Conservation (phyloP, 768 basidiomycete species). For the Inosperma sp. region DNA sequence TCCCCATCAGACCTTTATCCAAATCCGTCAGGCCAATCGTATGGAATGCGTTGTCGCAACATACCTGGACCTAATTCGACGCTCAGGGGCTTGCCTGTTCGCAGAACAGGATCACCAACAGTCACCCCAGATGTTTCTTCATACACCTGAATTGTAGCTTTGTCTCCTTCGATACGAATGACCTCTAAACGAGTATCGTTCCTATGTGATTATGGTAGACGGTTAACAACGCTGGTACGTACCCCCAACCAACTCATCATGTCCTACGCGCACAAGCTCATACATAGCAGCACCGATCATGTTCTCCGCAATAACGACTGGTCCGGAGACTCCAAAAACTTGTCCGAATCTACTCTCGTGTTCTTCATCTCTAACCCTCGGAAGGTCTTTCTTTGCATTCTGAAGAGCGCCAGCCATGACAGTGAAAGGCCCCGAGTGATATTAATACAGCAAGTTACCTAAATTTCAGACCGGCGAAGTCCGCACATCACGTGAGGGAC, state of each 20-base stretch:
- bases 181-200: slow-evolving; percentile 61
- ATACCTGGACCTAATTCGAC: slow-evolving; percentile 96
- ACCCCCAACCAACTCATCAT: slow-evolving; percentile 98
- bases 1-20: slow-evolving; percentile 87
- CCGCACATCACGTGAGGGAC: slow-evolving; percentile 28
- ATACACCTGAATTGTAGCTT: slow-evolving; percentile 98
- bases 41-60: neutral
- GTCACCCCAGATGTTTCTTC: slow-evolving; percentile 99
- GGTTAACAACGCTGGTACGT: slow-evolving; percentile 24
- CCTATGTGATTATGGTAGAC: slow-evolving; percentile 6
- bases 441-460: slow-evolving; percentile 5
- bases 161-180: slow-evolving; percentile 96
- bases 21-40: neutral
- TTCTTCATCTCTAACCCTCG: slow-evolving; percentile 89
- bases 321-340: slow-evolving; percentile 95
- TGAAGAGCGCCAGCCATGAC: slow-evolving; percentile 85
- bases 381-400: slow-evolving; percentile 83
- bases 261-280: slow-evolving; percentile 96
- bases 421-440: neutral
- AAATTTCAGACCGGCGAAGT: slow-evolving; percentile 19
- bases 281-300: slow-evolving; percentile 97
- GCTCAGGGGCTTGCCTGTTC: slow-evolving; percentile 96
- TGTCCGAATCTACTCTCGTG: slow-evolving; percentile 81
- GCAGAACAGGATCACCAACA: slow-evolving; percentile 94
- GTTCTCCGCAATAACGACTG: slow-evolving; percentile 95